Evolutionary conservation across 129 eudicot species (phyloP), one percentile per base, ranked within the genome.

Genomic region (Silybum marianum): DNA sequence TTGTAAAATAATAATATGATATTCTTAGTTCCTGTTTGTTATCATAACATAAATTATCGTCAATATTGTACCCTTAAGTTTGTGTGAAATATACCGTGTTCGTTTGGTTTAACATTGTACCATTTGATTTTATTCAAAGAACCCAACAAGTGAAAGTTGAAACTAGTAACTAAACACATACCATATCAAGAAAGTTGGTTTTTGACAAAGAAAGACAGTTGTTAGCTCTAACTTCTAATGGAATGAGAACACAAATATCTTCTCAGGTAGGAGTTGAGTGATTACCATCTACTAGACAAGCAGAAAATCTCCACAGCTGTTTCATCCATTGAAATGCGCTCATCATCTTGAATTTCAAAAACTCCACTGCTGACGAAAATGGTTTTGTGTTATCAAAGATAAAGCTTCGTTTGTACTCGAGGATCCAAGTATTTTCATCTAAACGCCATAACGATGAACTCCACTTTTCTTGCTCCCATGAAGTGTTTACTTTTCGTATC

Each of bases 391-490:
- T 88, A 9, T 95, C 93, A 82, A 83, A 75, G 9, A 90, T 12
- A 34, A 72, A 76, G 81, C 83, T 88, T 69, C 79, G 73, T 81
- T 76, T 88, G 73, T 95, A 92, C 85, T 95, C 97, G 3, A 95
- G 85, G n/a, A 95, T 88, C 99, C 99, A 95, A n/a, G 99, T 89
- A 36, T 92, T 85, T 65, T 89, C 88, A 75, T 92, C 97, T 12
- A 95, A 85, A 12, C 85, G 94, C 84, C 90, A 88, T 11, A 80
- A 82, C 0, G 93, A 95, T 8, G 90, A 76, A 60, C 93, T 86
- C 99, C 97, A 90, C 84, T 89, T 90, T 72, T 72, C 83, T 67
- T 81, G 93, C 16, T 80, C 75, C 99, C 97, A 95, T 73, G 97
- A 86, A 58, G 88, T 48, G 54, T 87, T 92, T 4, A 88, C 80